Evolutionary conservation across 495 filamentous ascomycete genomes (phyloP).

Genomic region (Xylaria longipes): DNA sequence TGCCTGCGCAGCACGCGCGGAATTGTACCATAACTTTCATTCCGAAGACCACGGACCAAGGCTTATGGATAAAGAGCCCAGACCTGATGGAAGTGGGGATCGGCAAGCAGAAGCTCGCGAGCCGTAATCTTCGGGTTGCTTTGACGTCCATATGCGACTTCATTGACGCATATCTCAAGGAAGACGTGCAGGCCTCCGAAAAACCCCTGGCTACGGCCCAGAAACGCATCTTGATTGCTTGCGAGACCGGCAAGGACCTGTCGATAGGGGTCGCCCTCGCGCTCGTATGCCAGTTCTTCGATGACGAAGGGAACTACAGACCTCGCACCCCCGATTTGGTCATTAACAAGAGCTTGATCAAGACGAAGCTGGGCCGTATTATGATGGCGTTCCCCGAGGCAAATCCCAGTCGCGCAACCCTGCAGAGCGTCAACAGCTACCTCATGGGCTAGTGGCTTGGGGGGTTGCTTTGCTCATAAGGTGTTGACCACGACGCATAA

Average conservation of each 20-base stretch:
- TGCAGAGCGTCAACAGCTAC: conserved; percentile 88
- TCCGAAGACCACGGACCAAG: conserved; percentile 43
- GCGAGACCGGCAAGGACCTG: conserved; percentile 50
- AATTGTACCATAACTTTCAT: conserved; percentile 41
- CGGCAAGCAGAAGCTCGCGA: conserved; percentile 70
- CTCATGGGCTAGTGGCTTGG: conserved; percentile 64
- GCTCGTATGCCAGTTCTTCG: conserved; percentile 51
- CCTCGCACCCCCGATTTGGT: conserved; percentile 33
- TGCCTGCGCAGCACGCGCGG: conserved; percentile 18
- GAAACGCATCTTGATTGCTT: conserved; percentile 44
- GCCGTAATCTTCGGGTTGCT: conserved; percentile 72
- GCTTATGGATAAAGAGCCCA: conserved; percentile 42
- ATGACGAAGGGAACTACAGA: conserved; percentile 40
- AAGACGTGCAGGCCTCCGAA: background rate
- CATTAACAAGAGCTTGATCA: conserved; percentile 78
- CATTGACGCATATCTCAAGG: conserved; percentile 37
- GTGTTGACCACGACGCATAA: background rate
- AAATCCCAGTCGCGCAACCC: conserved; percentile 79
- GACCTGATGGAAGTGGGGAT: conserved; percentile 67
- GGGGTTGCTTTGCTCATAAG: background rate
- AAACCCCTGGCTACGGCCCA: background rate
- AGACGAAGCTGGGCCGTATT: conserved; percentile 77
- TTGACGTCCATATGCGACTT: conserved; percentile 64
- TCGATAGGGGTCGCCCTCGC: conserved; percentile 58
- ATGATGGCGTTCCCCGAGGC: conserved; percentile 73